A percentile compares a stretch with the other conserved stretches of the same genome.
These are phyloP conservation scores for Colletotrichum echinochloae DNA, from an alignment of 2,329 filamentous ascomycete species.

Conservation along the genomic window DNA sequence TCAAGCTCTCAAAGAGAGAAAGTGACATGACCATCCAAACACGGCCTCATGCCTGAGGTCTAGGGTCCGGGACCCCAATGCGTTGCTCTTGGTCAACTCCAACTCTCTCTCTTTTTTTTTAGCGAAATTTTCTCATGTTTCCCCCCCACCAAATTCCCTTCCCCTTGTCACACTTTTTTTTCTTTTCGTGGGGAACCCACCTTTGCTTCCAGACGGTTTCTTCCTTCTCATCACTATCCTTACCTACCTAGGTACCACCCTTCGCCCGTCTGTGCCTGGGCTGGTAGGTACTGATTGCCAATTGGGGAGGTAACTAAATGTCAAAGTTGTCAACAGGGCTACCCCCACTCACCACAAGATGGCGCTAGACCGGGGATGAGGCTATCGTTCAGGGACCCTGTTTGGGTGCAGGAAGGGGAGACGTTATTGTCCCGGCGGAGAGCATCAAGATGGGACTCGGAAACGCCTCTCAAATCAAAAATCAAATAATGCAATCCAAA, in stretches of 20 bases:
- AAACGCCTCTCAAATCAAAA: not conserved
- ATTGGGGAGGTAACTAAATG: slow-evolving; percentile 33
- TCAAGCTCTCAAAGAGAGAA: not conserved
- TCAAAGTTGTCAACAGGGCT: slow-evolving; percentile 26
- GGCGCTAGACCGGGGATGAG: slow-evolving; percentile 6
- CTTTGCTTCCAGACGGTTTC: slow-evolving; percentile 43
- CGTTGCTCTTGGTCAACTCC: slow-evolving; percentile 1
- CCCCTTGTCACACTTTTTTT: not conserved
- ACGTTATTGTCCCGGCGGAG: not conserved
- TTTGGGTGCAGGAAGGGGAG: not conserved
- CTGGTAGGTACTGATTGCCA: slow-evolving; percentile 32
- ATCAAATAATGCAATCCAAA: not conserved
- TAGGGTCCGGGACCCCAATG: not conserved
- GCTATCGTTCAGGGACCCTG: slow-evolving; percentile 22
- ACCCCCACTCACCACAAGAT: not conserved
- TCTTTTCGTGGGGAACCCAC: slow-evolving; percentile 25
- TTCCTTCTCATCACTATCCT: slow-evolving; percentile 37
- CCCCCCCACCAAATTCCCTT: not conserved
- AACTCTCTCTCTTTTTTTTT: not conserved
- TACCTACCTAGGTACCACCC: not conserved
- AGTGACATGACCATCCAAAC: not conserved
- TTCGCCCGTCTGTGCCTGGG: slow-evolving; percentile 24
- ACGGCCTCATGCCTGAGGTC: not conserved
- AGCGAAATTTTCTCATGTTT: not conserved
- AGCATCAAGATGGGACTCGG: not conserved